Percentiles rank a stretch among this genome's conserved stretches.
phyloP scores from a whole-genome alignment of 441 rosid species.

The Dalechampia spathulata region DNA sequence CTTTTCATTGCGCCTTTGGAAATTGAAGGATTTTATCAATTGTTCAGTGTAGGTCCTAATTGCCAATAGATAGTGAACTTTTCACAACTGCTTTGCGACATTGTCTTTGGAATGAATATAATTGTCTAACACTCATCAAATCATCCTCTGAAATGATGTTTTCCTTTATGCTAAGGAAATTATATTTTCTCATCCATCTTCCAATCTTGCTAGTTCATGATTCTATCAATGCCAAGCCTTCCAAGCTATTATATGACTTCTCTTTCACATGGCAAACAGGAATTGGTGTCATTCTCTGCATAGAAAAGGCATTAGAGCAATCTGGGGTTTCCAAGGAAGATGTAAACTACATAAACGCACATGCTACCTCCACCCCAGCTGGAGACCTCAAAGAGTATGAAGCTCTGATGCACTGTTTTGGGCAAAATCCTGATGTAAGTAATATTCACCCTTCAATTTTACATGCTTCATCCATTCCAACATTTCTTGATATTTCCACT shows the following conservation, averaged over 20 bases:
- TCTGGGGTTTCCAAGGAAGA: slow-evolving; percentile 73
- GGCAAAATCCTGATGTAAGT: slow-evolving; percentile 67
- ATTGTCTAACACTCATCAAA: not conserved
- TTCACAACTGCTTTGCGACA: too few relatives aligned
- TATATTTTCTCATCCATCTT: not conserved
- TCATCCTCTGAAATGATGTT: not conserved
- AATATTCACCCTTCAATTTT: not conserved
- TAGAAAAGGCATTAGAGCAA: slow-evolving; percentile 74
- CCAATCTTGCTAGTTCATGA: not conserved
- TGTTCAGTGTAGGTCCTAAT: not conserved
- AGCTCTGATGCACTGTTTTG: slow-evolving; percentile 77
- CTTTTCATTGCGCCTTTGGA: too few relatives aligned
- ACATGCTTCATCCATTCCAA: not conserved
- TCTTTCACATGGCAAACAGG: slow-evolving; percentile 34
- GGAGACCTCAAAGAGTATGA: slow-evolving; percentile 85
- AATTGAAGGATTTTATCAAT: too few relatives aligned
- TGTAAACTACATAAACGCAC: slow-evolving; percentile 88
- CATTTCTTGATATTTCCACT: slow-evolving; percentile 17
- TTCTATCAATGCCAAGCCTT: not conserved
- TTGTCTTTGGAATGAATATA: not conserved
- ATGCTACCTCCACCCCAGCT: slow-evolving; percentile 90
- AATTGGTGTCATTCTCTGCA: slow-evolving; percentile 69
- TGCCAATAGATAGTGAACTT: not conserved
- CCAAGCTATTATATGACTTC: slow-evolving; percentile 10
- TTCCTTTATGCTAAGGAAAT: not conserved